Evolutionary conservation across 306 rosid genomes (phyloP), one percentile per base, ranked within the genome.

Genomic region (Vigna unguiculata): DNA sequence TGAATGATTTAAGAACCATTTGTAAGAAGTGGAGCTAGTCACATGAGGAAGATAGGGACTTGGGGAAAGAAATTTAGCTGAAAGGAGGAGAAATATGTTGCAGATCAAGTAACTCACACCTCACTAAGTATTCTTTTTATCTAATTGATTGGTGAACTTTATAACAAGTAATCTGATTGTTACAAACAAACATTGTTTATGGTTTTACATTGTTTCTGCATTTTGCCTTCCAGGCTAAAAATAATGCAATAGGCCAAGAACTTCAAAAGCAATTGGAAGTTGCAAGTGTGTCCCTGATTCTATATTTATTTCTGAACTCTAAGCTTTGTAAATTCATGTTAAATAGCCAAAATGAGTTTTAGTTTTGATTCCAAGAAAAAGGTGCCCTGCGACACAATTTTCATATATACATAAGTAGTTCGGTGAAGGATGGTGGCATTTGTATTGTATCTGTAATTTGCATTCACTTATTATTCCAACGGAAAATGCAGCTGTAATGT

Each of bases 231-330:
- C 81, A 94, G 98, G 96, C 91, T 76, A 96, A 94, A 80, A 94
- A 91, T 78, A 96, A 91, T 64, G 85, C 78, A 20, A 78, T 87
- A 7, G 97, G 97, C 53, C 91, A 89, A 78, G 98, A 94, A 81
- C 96, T 91, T 68, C 97, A 91, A 81, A 89, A 81, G 85, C 97
- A 94, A 74, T 81, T 94, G 72, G 96, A 94, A 85, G 96, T 97
- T 49, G 97, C 98, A 82, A 97, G 98, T 80, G 13, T 61, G 62
- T n/a, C n/a, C n/a, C n/a, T 72, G 5, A 6, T 40, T 51, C 62
- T 74, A n/a, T 11, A 0, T 63, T 17, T 36, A 25, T 75, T 43
- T 38, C 52, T 60, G 41, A 20, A n/a, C n/a, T n/a, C n/a, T n/a
- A n/a, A n/a, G n/a, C n/a, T 20, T 11, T 45, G 34, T 53, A 19